These are phyloP conservation scores for Vitis rotundifolia DNA, from an alignment of 164 flowering plant genomes.

Conservation along the genomic window DNA sequence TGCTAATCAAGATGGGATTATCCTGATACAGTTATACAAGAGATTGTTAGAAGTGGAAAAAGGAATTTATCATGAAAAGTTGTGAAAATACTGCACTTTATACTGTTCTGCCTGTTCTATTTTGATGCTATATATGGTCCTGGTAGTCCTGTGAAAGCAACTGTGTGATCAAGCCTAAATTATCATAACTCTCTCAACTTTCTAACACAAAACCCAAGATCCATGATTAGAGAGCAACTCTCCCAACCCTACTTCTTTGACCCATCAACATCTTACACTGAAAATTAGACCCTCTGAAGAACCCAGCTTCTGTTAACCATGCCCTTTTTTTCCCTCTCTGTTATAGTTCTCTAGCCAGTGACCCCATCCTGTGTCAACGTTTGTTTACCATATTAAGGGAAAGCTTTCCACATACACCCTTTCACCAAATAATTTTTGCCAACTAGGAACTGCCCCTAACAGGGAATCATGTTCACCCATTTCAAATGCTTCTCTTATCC, in stretches of 20 bases:
- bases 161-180: slow-evolving; percentile 21
- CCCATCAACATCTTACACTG: slow-evolving; percentile 69
- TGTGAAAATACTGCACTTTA: neutral
- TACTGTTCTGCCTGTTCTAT: slow-evolving; percentile 2
- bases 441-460: slow-evolving; percentile 33
- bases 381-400: slow-evolving; percentile 16
- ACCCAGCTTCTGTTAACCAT: slow-evolving; percentile 23
- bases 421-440: slow-evolving; percentile 30
- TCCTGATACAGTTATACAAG: too few species aligned
- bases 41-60: too few species aligned
- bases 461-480: slow-evolving; percentile 26
- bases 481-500: slow-evolving; percentile 11
- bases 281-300: slow-evolving; percentile 49
- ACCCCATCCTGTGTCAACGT: slow-evolving; percentile 14
- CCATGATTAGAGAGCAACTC: slow-evolving; percentile 49
- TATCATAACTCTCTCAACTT: slow-evolving; percentile 15
- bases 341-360: slow-evolving; percentile 16
- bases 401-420: slow-evolving; percentile 14
- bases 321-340: slow-evolving; percentile 10
- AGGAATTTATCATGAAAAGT: neutral
- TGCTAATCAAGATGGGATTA: neutral
- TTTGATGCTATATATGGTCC: slow-evolving; percentile 8
- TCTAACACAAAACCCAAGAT: slow-evolving; percentile 33
- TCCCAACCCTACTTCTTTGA: slow-evolving; percentile 33
- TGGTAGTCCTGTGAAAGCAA: slow-evolving; percentile 28